phyloP scores from a whole-genome alignment of 2,329 filamentous ascomycete genomes.

The Penicillium sp. region DNA sequence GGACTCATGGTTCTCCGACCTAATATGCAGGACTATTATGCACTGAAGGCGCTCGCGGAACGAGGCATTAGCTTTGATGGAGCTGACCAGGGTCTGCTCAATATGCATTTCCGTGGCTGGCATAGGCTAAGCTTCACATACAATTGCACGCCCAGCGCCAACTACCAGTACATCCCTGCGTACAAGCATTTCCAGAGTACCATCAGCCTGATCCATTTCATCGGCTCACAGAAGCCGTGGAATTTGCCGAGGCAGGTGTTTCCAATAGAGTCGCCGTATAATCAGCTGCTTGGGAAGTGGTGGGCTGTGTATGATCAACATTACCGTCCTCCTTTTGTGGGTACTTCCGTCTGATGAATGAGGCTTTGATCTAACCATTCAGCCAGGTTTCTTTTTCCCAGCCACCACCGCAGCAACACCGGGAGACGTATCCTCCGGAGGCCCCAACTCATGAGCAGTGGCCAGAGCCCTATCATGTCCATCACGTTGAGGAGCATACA shows the following conservation, averaged over 20 bases:
- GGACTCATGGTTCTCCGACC: constrained; percentile 90
- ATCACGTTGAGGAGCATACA: constrained; percentile 1
- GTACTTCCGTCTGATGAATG: background rate
- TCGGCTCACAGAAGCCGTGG: constrained; percentile 90
- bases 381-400: constrained; percentile 6
- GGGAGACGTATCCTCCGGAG: background rate
- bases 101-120: constrained; percentile 86
- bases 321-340: constrained; percentile 51
- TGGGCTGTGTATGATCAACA: constrained; percentile 92
- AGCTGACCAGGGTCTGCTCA: constrained; percentile 90
- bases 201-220: constrained; percentile 91
- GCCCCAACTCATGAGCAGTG: background rate
- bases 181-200: constrained; percentile 88
- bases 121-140: constrained; percentile 90
- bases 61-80: constrained; percentile 92
- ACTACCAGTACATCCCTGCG: constrained; percentile 95
- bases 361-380: background rate
- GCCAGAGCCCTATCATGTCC: constrained; percentile 6
- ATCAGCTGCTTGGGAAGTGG: constrained; percentile 82
- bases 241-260: constrained; percentile 48
- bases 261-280: constrained; percentile 52
- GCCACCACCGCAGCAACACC: background rate
- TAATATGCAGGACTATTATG: constrained; percentile 81
- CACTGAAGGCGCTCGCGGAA: constrained; percentile 76
- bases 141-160: constrained; percentile 92